phyloP scores from a whole-genome alignment of 2,329 filamentous ascomycete species.

The Colletotrichum echinochloae region DNA sequence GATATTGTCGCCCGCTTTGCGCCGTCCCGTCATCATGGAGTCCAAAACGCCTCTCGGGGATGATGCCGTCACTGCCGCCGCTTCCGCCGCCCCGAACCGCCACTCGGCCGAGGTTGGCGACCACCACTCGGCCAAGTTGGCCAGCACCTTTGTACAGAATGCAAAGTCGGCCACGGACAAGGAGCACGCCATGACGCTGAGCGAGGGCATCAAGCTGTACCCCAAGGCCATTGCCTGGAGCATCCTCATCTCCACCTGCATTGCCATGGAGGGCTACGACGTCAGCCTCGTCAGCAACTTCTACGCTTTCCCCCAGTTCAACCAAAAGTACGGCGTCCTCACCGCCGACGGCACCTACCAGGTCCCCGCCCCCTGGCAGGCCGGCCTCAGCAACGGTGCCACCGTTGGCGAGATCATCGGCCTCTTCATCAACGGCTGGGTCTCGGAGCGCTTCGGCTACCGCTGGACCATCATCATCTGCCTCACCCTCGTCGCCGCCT shows the following conservation, averaged over 20 bases:
- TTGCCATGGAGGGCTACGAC: constrained; percentile 93
- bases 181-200: constrained; percentile 77
- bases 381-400: constrained; percentile 70
- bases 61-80: constrained; percentile 20
- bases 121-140: constrained; percentile 42
- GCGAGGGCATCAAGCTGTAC: constrained; percentile 84
- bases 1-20: background rate
- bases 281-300: constrained; percentile 86
- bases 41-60: constrained; percentile 27
- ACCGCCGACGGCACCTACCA: constrained; percentile 61
- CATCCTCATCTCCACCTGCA: constrained; percentile 88
- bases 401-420: constrained; percentile 75
- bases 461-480: constrained; percentile 72
- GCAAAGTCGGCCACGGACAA: constrained; percentile 67
- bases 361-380: constrained; percentile 72
- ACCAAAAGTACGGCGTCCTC: constrained; percentile 66
- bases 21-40: constrained; percentile 20
- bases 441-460: constrained; percentile 77
- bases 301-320: constrained; percentile 71
- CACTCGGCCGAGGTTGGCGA: constrained; percentile 29
- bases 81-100: constrained; percentile 24
- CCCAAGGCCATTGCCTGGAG: constrained; percentile 89
- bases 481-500: constrained; percentile 64
- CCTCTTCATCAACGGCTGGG: constrained; percentile 72
- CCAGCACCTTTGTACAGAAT: constrained; percentile 55